A percentile compares a stretch with the other conserved stretches of the same genome.
These are phyloP conservation scores for Hypoxylon lenormandii DNA, from an alignment of 495 filamentous ascomycete genomes.

Conservation along the genomic window DNA sequence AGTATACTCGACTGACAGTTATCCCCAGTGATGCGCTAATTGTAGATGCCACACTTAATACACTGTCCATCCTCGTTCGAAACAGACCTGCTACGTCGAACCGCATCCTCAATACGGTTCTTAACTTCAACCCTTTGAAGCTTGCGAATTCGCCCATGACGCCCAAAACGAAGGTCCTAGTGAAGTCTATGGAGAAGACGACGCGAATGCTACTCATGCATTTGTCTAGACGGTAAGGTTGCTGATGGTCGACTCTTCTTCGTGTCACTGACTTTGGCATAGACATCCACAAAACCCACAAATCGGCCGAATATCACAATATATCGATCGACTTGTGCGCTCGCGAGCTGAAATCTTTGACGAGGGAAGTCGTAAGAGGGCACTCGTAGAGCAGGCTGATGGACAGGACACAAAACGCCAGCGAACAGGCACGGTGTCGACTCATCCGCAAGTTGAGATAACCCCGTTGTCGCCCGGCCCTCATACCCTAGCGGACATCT, in stretches of 20 bases:
- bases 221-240: conserved; percentile 75
- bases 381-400: conserved; percentile 73
- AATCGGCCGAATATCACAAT: conserved; percentile 78
- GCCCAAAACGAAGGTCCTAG: conserved; percentile 78
- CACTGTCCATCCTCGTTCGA: conserved; percentile 80
- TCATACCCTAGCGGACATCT: conserved; percentile 80
- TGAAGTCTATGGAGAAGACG: conserved; percentile 95
- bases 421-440: conserved; percentile 46
- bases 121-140: conserved; percentile 92
- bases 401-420: conserved; percentile 62
- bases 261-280: conserved; percentile 38
- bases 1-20: conserved; percentile 21
- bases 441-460: conserved; percentile 61
- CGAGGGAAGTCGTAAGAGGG: conserved; percentile 79
- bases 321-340: conserved; percentile 81
- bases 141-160: conserved; percentile 81
- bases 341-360: conserved; percentile 80
- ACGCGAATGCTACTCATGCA: conserved; percentile 83
- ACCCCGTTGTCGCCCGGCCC: conserved; percentile 78
- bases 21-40: conserved; percentile 81
- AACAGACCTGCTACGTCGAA: conserved; percentile 81
- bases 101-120: conserved; percentile 82
- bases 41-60: conserved; percentile 91
- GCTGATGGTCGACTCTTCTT: neutral
- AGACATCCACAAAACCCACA: conserved; percentile 79